Base-by-base conservation (phyloP, 164 flowering plant species). In the Protea cynaroides region DNA sequence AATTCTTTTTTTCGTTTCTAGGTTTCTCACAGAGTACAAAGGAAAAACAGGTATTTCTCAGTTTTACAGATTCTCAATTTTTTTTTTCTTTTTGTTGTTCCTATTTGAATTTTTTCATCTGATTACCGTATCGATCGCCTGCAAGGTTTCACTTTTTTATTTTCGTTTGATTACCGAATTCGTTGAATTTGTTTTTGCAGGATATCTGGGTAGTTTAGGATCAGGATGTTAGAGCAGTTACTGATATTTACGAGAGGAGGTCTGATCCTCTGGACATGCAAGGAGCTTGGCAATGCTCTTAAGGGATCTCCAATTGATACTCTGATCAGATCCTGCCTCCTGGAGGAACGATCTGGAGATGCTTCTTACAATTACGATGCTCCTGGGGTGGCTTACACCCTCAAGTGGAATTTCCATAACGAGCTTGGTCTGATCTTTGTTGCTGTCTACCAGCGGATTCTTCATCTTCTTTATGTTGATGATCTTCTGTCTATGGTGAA, bases 211-310 rank as follows among this genome's bases (percentile, higher is more conserved):
- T 50, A 11, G 46, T 46, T 68, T n/a, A 56, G 59, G n/a, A 40
- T 40, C 59, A 40, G 44, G 72, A 94, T 94, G 99, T 85, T 94
- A 75, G 97, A 91, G 75, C 96, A 94, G 65, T 73, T 91, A 67
- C 78, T 94, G 68, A 91, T 94, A n/a, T 94, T 94, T 47, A 94
- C 99, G 0, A 77, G 97, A 66, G 99, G 99, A 65, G 99, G 99
- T 10, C 72, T 94, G 74, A 89, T 94, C 80, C 90, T 94, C 62
- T 94, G 99, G 99, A 83, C 96, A 8, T 94, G 93, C 65, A 91
- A 85, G 47, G 95, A 91, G 81, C 83, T 94, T 10, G 90, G 96
- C 9, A 88, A 91, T 64, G 96, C 96, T 25, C 83, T 94, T 14
- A 84, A 75, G 73, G 97, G 99, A 25, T 94, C 99, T 0, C 97